Base-by-base conservation (phyloP, 164 flowering plant species). In the Santalum album region DNA sequence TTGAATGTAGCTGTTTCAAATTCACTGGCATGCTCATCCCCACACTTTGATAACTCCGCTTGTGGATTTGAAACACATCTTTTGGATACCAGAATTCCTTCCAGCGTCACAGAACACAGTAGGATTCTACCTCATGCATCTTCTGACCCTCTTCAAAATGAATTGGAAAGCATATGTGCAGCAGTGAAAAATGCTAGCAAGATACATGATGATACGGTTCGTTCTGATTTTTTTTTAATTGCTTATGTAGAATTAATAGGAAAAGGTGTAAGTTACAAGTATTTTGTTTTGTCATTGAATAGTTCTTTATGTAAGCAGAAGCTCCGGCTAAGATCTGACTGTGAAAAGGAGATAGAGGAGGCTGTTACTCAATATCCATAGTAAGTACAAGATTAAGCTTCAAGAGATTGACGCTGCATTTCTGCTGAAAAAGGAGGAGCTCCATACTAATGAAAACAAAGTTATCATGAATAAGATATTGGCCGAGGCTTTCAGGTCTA, bases 331-430 rank as follows among this genome's bases (percentile, higher is more conserved):
- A 71, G 56, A 63, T 54, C 71, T 52, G 80, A 81, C 10, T 69
- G 81, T 45, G 88, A 86, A 51, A 88, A 77, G 71, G 96, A 87
- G 67, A 74, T 84, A n/a, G 80, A 76, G 66, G 90, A 79, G 56
- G 44, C n/a, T n/a, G n/a, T n/a, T n/a, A n/a, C n/a, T n/a, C n/a
- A n/a, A n/a, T n/a, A n/a, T 84, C 27, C 76, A 68, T 25, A 57
- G 52, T 27, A 83, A 82, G 69, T 84, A 84, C 60, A 78, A 71
- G 3, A 42, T 39, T 17, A 72, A 72, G 46, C 55, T 60, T 60
- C 63, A 75, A 53, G 83, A 80, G 49, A 57, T 59, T 18, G 95
- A 84, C 43, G 51, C 69, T n/a, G 73, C 69, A 40, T 75, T 69
- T 52, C 25, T 43, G 25, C 42, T 16, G 39, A 74, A 56, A 40